Percentiles rank a stretch among this genome's conserved stretches.
These are phyloP conservation scores for Xylaria digitata DNA, from an alignment of 2,329 filamentous ascomycete species.

Conservation along the genomic window DNA sequence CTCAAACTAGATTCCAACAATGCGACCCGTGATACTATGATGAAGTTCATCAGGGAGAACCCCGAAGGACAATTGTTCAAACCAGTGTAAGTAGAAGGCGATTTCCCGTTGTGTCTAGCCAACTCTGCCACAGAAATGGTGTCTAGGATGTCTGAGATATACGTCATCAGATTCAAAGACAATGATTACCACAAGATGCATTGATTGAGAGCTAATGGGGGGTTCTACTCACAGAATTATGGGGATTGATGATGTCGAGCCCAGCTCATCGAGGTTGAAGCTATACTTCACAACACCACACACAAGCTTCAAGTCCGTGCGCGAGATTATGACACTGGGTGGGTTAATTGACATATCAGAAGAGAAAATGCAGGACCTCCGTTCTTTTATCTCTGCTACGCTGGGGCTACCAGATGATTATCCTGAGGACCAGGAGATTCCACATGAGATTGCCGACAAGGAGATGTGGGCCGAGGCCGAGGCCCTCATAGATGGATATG, in stretches of 20 bases:
- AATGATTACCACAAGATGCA: no score
- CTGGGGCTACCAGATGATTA: constrained; percentile 34
- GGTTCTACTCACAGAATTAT: no score
- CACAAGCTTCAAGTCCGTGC: constrained; percentile 41
- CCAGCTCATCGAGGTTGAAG: constrained; percentile 36
- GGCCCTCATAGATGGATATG: constrained; percentile 27
- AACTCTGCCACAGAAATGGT: no score
- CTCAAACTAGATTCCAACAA: constrained; percentile 26
- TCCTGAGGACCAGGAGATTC: constrained; percentile 35
- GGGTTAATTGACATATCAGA: constrained; percentile 23
- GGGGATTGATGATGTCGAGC: constrained; percentile 27
- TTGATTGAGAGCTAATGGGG: no score
- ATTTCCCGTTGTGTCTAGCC: no score
- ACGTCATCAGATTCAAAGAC: no score
- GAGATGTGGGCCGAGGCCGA: constrained; percentile 25
- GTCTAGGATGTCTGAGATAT: no score
- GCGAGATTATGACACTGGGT: constrained; percentile 45
- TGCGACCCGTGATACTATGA: constrained; percentile 23
- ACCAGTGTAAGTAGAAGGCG: constrained; percentile 22
- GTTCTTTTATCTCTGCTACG: constrained; percentile 29
- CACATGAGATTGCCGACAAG: constrained; percentile 21
- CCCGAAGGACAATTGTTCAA: constrained; percentile 32
- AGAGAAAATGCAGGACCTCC: constrained; percentile 30
- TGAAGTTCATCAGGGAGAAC: constrained; percentile 29
- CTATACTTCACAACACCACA: constrained; percentile 39